Evolutionary conservation across 2,329 filamentous ascomycete species (phyloP).

Genomic region (Paecilomyces fulvus): DNA sequence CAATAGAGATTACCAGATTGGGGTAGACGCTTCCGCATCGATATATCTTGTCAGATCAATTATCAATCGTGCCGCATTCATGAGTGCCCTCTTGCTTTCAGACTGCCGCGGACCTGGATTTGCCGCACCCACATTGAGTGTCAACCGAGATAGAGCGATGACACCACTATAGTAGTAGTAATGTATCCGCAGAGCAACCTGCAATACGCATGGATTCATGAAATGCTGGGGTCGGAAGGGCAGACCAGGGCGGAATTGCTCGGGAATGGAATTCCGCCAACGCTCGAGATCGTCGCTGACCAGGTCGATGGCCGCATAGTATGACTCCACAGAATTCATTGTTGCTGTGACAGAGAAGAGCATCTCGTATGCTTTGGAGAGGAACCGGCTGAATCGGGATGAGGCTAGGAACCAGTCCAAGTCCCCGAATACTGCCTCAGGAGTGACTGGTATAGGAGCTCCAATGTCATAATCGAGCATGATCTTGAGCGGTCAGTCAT

Average conservation of each 20-base stretch:
- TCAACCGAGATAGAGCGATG: constrained; percentile 23
- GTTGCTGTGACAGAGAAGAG: constrained; percentile 30
- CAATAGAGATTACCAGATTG: constrained; percentile 23
- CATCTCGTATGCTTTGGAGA: constrained; percentile 23
- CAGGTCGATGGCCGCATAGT: constrained; percentile 14
- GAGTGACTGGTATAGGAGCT: constrained; percentile 24
- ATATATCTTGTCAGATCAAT: constrained; percentile 28
- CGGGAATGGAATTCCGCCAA: constrained; percentile 23
- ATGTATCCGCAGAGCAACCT: constrained; percentile 17
- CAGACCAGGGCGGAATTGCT: constrained; percentile 21
- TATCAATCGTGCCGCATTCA: constrained; percentile 22
- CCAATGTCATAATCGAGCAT: constrained; percentile 32
- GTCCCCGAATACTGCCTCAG: constrained; percentile 22
- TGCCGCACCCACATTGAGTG: constrained; percentile 16
- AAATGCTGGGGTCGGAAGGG: constrained; percentile 11
- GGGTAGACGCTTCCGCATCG: constrained; percentile 24
- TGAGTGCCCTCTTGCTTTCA: constrained; percentile 16
- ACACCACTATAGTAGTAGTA: constrained; percentile 23
- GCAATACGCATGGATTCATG: constrained; percentile 7
- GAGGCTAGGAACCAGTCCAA: constrained; percentile 30
- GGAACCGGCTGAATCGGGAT: constrained; percentile 21
- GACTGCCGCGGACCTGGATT: constrained; percentile 6
- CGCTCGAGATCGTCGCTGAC: constrained; percentile 19
- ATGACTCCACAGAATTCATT: constrained; percentile 8
- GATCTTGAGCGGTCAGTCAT: constrained; percentile 12